Evolutionary conservation across 169 alveolate species (phyloP).

Genomic region (Cryptosporidium parvum): DNA sequence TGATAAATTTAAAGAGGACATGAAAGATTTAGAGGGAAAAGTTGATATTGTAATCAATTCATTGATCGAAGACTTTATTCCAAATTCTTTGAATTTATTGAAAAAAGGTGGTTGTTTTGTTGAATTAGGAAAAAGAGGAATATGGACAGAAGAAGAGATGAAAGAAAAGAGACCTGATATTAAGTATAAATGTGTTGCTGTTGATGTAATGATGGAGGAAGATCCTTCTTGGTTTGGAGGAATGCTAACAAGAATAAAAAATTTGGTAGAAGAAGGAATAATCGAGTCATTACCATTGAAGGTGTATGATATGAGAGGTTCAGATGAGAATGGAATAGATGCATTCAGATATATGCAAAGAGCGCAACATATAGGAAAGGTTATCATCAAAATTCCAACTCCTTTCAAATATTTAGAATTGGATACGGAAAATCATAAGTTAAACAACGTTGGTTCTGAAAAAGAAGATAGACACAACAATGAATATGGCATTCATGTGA

Average conservation of each 20-base stretch:
- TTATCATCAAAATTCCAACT: conserved; percentile 64
- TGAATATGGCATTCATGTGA: too few relatives aligned
- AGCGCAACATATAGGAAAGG: conserved; percentile 77
- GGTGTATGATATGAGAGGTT: not conserved
- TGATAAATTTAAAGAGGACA: conserved; percentile 17
- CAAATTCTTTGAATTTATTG: conserved; percentile 25
- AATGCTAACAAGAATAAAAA: conserved; percentile 18
- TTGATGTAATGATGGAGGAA: conserved; percentile 38
- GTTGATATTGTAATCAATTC: conserved; percentile 62
- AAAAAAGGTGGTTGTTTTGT: conserved; percentile 35
- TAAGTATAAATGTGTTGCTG: conserved; percentile 48
- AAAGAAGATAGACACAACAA: too few relatives aligned
- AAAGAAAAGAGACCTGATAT: conserved; percentile 15
- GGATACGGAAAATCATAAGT: conserved; percentile 15
- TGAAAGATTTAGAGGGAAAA: conserved; percentile 35
- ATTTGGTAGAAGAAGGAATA: conserved; percentile 55
- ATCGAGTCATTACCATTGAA: not conserved
- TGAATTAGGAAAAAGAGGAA: conserved; percentile 66
- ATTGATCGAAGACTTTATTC: conserved; percentile 51
- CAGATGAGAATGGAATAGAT: not conserved
- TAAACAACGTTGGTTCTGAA: too few relatives aligned
- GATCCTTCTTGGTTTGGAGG: conserved; percentile 66
- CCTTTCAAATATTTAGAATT: conserved; percentile 16
- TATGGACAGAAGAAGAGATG: conserved; percentile 29
- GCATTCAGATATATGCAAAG: conserved; percentile 75